Percentiles rank a stretch among this genome's conserved stretches.
These are phyloP conservation scores for Leccinum cinnamomeum DNA, from an alignment of 1,284 basidiomycete species.

Conservation along the genomic window DNA sequence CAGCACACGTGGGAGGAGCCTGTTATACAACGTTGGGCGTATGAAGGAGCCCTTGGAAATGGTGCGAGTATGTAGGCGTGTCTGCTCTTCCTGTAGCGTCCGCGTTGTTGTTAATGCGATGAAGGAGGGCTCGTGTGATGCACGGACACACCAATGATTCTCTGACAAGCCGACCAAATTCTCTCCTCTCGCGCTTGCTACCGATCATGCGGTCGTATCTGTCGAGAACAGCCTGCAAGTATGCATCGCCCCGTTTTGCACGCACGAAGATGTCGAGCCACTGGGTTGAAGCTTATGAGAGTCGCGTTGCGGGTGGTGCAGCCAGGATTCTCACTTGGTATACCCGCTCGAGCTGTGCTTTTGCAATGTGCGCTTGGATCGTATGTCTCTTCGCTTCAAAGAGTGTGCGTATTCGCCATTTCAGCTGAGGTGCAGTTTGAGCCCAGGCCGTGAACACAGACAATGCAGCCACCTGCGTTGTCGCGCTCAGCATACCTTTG, in stretches of 20 bases:
- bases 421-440: constrained; percentile 44
- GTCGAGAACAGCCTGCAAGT: constrained; percentile 45
- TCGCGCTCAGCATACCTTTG: constrained; percentile 54
- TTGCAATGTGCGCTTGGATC: constrained; percentile 50
- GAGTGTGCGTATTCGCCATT: constrained; percentile 52
- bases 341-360: constrained; percentile 46
- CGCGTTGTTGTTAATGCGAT: not conserved
- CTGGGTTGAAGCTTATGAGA: constrained; percentile 37
- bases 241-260: constrained; percentile 52
- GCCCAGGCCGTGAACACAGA: not conserved
- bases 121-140: not conserved
- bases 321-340: constrained; percentile 45
- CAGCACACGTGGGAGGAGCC: constrained; percentile 66
- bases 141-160: constrained; percentile 42
- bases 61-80: constrained; percentile 53
- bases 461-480: constrained; percentile 41
- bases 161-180: constrained; percentile 46
- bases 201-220: constrained; percentile 60
- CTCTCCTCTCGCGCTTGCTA: constrained; percentile 48
- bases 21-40: constrained; percentile 59
- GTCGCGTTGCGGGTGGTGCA: not conserved
- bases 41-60: constrained; percentile 70
- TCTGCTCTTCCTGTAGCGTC: constrained; percentile 43
- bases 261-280: constrained; percentile 58
- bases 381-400: constrained; percentile 54